Evolutionary conservation across 352 stramenopile species (phyloP).

Genomic region (Globisporangium polare): DNA sequence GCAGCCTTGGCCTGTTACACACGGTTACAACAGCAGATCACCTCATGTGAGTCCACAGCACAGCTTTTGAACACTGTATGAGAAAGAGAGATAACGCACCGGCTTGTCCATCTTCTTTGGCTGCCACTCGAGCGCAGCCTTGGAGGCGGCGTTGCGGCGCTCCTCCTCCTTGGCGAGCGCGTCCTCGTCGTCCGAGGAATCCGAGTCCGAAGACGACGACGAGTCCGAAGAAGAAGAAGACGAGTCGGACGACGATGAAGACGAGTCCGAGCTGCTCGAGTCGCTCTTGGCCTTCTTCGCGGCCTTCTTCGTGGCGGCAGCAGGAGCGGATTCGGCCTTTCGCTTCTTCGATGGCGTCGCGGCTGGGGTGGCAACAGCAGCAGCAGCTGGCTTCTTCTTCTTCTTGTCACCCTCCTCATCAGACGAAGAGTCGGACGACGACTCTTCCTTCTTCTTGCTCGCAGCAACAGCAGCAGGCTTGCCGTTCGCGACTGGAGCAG

Average conservation of each 20-base stretch:
- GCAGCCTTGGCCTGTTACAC: constrained; percentile 27
- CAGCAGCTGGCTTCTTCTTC: constrained; percentile 17
- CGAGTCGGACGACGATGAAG: constrained; percentile 48
- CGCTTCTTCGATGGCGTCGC: constrained; percentile 38
- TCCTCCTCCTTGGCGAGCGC: constrained; percentile 73
- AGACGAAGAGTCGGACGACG: constrained; percentile 39
- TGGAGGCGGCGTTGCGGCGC: constrained; percentile 69
- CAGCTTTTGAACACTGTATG: neutral
- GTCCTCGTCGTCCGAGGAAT: constrained; percentile 44
- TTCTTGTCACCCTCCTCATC: constrained; percentile 31
- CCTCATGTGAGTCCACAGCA: neutral
- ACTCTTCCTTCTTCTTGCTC: constrained; percentile 21
- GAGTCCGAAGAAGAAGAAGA: constrained; percentile 45
- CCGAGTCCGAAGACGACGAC: constrained; percentile 27
- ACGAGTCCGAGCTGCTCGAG: constrained; percentile 44
- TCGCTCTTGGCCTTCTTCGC: constrained; percentile 37
- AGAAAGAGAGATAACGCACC: constrained; percentile 12
- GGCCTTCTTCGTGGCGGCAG: constrained; percentile 17
- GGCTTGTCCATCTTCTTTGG: constrained; percentile 85
- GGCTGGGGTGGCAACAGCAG: constrained; percentile 20
- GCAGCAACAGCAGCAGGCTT: constrained; percentile 10
- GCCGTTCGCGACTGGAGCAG: constrained; percentile 17
- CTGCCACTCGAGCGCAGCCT: constrained; percentile 89
- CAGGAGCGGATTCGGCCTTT: constrained; percentile 35
- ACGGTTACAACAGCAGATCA: constrained; percentile 4